These are phyloP conservation scores for Echeveria elegans DNA, from an alignment of 164 flowering plant species.

Conservation along the genomic window DNA sequence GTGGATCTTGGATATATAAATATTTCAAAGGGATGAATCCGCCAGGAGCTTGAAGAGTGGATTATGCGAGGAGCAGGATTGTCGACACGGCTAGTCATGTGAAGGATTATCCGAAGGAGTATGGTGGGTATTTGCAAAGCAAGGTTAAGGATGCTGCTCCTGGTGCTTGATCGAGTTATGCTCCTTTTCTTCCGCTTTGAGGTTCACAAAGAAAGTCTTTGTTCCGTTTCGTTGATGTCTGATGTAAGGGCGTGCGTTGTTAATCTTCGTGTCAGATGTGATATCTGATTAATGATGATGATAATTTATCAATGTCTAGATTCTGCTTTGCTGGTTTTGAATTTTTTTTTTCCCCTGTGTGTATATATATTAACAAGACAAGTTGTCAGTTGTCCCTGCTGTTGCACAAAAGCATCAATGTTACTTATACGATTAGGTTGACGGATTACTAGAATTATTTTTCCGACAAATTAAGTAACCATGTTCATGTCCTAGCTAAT, in stretches of 20 bases:
- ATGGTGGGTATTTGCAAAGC: constrained; percentile 69
- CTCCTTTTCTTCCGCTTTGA: not conserved
- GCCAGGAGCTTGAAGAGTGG: constrained; percentile 57
- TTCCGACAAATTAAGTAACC: too few species aligned
- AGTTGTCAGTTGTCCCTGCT: too few species aligned
- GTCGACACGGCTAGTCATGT: constrained; percentile 75
- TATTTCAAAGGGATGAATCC: constrained; percentile 54
- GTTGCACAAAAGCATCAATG: too few species aligned
- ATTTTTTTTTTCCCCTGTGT: too few species aligned
- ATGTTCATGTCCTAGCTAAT: too few species aligned
- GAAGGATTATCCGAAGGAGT: constrained; percentile 77
- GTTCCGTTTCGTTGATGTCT: not conserved
- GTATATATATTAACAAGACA: too few species aligned
- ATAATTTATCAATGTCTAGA: too few species aligned
- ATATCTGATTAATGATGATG: too few species aligned
- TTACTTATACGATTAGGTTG: too few species aligned
- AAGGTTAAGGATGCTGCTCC: constrained; percentile 88
- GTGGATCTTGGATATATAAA: constrained; percentile 54
- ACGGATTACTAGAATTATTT: too few species aligned
- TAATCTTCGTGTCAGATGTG: not conserved
- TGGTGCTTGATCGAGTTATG: constrained; percentile 34
- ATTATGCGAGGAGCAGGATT: constrained; percentile 67
- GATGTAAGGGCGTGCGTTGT: not conserved
- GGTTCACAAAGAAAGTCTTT: not conserved
- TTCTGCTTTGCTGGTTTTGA: too few species aligned